Evolutionary conservation across 352 stramenopile species (phyloP), one percentile per base, ranked within the genome.

Genomic region (Globisporangium perplexum): DNA sequence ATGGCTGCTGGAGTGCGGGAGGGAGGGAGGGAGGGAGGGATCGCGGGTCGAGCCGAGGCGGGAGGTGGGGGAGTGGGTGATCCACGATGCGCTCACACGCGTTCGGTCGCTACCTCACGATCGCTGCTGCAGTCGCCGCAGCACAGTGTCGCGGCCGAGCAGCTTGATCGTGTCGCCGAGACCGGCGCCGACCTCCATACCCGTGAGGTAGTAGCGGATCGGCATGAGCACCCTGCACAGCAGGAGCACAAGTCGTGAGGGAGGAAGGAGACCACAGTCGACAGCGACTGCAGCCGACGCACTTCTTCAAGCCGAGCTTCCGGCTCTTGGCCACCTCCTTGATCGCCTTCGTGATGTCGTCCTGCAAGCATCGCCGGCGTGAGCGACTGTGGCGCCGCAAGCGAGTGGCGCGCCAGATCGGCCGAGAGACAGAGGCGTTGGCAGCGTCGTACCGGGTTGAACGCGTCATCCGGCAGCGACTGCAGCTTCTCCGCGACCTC

Each of bases 261-360:
- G 23, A 36, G 44, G 14, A 8, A 18, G 8, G 11, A 15, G 33
- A 10, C 10, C n/a, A 42, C 14, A 24, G 28, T 23, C 20, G n/a
- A 14, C 5, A 53, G 22, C 11, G 30, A 20, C 4, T 20, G 15
- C 35, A 2, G 24, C 8, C 4, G 14, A 71, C 82, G 14, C 50
- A 95, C 84, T 85, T 87, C 57, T 95, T 95, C 24, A 93, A 42
- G 0, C 77, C 78, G 8, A 95, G 68, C 47, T 93, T 92, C 28
- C 71, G 71, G 42, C 72, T 81, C 38, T 92, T 92, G 24, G 81
- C 80, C 18, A 90, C 66, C 2, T 64, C 62, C 68, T 93, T 95
- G 63, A 93, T 86, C 44, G 66, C 71, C 39, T 75, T 75, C 7
- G 77, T 93, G 63, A 95, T 92, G 15, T 72, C 47, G 55, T 92